Evolutionary conservation across 352 stramenopile species (phyloP), one percentile per base, ranked within the genome.

Genomic region (Pythium aristosporum): DNA sequence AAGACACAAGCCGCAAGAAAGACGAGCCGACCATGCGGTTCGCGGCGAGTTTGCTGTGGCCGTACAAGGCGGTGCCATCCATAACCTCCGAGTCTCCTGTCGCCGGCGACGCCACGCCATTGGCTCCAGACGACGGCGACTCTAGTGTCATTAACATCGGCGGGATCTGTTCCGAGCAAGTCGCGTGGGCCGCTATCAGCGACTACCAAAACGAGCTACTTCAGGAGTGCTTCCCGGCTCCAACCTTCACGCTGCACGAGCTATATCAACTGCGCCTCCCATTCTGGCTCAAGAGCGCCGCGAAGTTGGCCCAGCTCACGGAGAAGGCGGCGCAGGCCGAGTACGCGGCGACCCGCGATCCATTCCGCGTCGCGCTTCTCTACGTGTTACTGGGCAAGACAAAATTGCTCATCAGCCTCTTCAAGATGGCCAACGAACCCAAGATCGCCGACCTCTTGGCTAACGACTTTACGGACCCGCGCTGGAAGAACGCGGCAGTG

Each of bases 321-420:
- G 86, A 96, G 51, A 91, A 89, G 39, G 76, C 80, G 9, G 89
- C 88, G 0, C 87, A 96, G 42, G 64, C 69, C 15, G 87, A 96
- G 61, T 96, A 85, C 69, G 79, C 86, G 43, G 65, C 79, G 11
- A 84, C 72, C 5, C 79, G 79, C 13, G 85, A 97, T 49, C 89
- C 89, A 2, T 97, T 97, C 74, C 65, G 73, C 9, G 87, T 96
- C 34, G 81, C 88, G 21, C 52, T 97, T 16, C 90, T 96, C 49
- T 97, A 96, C 52, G 83, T 97, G 6, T 58, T 94, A 12, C 72
- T 96, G 36, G 86, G 82, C 0, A 97, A 97, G 57, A 91, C 73
- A 1, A 89, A 74, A n/a, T 30, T 97, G 13, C 72, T 96, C 16
- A 81, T 79, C 9, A 92, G 74, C 51, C 57, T 97, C 18, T 97